phyloP scores from a whole-genome alignment of 495 filamentous ascomycete species.

The Talaromyces borbonicus region DNA sequence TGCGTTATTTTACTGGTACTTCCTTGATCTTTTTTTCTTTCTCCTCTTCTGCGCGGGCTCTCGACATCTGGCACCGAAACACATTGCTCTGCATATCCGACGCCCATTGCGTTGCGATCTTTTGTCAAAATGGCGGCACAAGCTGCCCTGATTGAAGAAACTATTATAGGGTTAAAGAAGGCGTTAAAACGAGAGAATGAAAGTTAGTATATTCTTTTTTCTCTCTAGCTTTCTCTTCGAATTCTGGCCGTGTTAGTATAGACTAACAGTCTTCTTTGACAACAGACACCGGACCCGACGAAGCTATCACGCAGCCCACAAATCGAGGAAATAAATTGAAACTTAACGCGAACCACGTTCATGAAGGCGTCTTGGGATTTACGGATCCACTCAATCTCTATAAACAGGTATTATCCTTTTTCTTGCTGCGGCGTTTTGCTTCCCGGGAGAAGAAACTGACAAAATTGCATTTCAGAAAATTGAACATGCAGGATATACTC shows the following conservation, averaged over 20 bases:
- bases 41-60: too few relatives aligned
- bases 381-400: constrained; percentile 66
- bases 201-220: constrained; percentile 27
- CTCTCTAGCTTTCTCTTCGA: not conserved
- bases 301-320: constrained; percentile 64
- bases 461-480: constrained; percentile 45
- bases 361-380: constrained; percentile 62
- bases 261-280: constrained; percentile 5
- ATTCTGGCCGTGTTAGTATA: constrained; percentile 9
- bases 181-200: constrained; percentile 53
- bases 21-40: too few relatives aligned
- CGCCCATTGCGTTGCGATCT: too few relatives aligned
- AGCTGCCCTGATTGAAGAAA: constrained; percentile 58
- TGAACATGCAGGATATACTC: constrained; percentile 73
- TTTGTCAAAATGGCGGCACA: constrained; percentile 53
- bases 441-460: not conserved
- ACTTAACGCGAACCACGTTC: constrained; percentile 69
- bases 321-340: constrained; percentile 92
- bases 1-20: too few relatives aligned
- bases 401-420: constrained; percentile 57
- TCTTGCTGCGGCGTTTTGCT: constrained; percentile 5
- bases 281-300: constrained; percentile 78
- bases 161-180: constrained; percentile 67
- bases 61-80: too few relatives aligned
- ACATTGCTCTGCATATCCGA: too few relatives aligned